phyloP scores from a whole-genome alignment of 805 yeast species.

The Zygotorulaspora danielsina region DNA sequence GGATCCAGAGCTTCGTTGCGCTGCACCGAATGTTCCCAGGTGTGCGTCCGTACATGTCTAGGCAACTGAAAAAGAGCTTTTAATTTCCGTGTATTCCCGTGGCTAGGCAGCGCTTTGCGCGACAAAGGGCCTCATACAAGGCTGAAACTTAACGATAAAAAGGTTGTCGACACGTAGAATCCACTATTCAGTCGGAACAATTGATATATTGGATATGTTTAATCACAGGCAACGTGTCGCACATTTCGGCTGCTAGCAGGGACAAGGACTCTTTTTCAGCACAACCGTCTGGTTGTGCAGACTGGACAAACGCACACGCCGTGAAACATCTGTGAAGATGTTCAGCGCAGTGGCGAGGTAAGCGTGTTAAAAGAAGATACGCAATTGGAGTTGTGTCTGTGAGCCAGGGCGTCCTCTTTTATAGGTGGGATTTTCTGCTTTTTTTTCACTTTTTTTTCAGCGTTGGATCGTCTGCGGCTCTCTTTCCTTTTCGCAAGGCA shows the following conservation, averaged over 20 bases:
- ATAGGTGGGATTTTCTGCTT: not conserved
- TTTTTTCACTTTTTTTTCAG: too few species aligned
- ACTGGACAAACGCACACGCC: too few species aligned
- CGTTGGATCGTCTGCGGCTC: too few species aligned
- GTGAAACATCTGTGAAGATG: too few species aligned
- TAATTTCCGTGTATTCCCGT: not conserved
- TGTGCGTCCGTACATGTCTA: not conserved
- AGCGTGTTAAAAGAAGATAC: too few species aligned
- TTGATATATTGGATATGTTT: conserved; percentile 33
- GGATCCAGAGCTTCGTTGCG: not conserved
- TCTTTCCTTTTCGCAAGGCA: too few species aligned
- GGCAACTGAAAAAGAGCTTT: not conserved
- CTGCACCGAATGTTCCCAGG: not conserved
- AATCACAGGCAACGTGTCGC: conserved; percentile 24
- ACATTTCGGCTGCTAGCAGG: conserved; percentile 1
- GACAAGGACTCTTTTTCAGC: conserved; percentile 12
- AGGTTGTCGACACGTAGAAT: conserved; percentile 41
- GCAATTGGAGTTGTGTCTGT: not conserved
- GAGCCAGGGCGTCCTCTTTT: not conserved
- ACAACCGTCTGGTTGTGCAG: conserved; percentile 21
- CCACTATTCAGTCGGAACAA: conserved; percentile 43
- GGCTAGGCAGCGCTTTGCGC: not conserved
- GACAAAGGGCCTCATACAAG: conserved; percentile 39
- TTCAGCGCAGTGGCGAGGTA: too few species aligned
- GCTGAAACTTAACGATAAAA: conserved; percentile 47